Conservation (phyloP, 805 yeast genomes). For the Lipomyces lipofer region DNA sequence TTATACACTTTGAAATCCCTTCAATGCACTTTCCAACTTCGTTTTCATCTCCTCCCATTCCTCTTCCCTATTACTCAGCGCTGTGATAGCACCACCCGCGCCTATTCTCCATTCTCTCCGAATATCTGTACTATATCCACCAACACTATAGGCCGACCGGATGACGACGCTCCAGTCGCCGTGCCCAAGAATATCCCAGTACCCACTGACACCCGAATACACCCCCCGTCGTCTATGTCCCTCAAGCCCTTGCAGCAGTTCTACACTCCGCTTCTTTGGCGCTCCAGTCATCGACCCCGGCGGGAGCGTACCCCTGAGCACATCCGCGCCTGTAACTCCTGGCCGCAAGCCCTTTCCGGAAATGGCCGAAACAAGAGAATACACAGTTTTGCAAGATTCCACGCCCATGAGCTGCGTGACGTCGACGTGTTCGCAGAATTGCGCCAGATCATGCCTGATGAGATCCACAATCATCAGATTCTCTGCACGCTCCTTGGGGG, state of each 20-base stretch:
- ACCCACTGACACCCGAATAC: constrained; percentile 94
- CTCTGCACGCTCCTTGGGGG: constrained; percentile 85
- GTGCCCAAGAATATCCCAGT: constrained; percentile 83
- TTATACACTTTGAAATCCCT: constrained; percentile 50
- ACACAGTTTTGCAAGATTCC: constrained; percentile 90
- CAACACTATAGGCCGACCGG: constrained; percentile 73
- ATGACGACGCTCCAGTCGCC: constrained; percentile 97
- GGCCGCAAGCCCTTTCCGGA: constrained; percentile 54
- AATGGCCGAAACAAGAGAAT: constrained; percentile 87
- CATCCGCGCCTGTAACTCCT: constrained; percentile 68
- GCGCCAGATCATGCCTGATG: constrained; percentile 85
- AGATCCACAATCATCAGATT: constrained; percentile 95
- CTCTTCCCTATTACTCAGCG: constrained; percentile 73
- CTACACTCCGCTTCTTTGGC: constrained; percentile 90
- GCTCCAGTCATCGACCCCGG: constrained; percentile 99
- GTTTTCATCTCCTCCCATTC: constrained; percentile 92
- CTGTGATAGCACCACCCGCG: constrained; percentile 98
- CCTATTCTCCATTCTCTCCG: constrained; percentile 75
- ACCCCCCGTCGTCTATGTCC: constrained; percentile 61
- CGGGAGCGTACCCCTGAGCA: constrained; percentile 77
- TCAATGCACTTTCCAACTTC: constrained; percentile 78
- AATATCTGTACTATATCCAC: constrained; percentile 45
- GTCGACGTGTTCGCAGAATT: constrained; percentile 60
- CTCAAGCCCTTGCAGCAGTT: constrained; percentile 66
- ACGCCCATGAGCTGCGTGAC: constrained; percentile 84